A percentile compares a stretch with the other conserved stretches of the same genome.
Evolutionary conservation across 2,329 filamentous ascomycete species (phyloP).

Genomic region (Xylaria sp.): DNA sequence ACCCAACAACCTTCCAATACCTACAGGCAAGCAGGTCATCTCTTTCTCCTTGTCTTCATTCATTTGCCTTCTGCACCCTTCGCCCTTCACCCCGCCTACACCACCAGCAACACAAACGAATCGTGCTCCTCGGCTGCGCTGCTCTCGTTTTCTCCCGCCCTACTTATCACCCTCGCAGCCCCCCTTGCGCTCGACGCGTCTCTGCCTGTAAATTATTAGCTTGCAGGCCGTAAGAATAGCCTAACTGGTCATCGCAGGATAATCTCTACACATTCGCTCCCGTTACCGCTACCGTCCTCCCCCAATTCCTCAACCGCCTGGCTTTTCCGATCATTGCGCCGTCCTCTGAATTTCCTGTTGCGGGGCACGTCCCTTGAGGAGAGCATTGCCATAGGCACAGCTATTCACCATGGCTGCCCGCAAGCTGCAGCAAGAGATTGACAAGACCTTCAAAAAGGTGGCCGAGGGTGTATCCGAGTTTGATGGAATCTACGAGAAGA

Average conservation of each 20-base stretch:
- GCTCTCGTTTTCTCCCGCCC: neutral
- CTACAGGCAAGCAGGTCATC: neutral
- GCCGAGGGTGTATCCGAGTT: constrained; percentile 87
- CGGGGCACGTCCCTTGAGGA: neutral
- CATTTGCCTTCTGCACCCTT: constrained; percentile 1
- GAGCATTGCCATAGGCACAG: constrained; percentile 18
- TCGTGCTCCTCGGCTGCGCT: neutral
- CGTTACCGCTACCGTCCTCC: neutral
- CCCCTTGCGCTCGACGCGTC: neutral
- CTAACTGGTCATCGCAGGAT: constrained; percentile 5
- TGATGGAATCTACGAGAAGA: constrained; percentile 95
- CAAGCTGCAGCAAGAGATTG: constrained; percentile 96
- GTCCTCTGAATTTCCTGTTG: neutral
- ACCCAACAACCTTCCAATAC: neutral
- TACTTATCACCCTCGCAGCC: neutral
- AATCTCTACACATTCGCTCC: neutral
- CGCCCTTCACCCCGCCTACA: neutral
- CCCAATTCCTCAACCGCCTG: neutral
- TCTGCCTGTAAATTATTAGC: neutral
- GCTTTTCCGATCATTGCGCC: neutral
- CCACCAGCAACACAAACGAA: constrained; percentile 1
- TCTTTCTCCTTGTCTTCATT: neutral
- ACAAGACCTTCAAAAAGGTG: constrained; percentile 99
- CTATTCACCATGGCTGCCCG: constrained; percentile 74
- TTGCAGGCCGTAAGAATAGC: constrained; percentile 1